phyloP scores from a whole-genome alignment of 2,329 filamentous ascomycete species.

The Colletotrichum sp. region DNA sequence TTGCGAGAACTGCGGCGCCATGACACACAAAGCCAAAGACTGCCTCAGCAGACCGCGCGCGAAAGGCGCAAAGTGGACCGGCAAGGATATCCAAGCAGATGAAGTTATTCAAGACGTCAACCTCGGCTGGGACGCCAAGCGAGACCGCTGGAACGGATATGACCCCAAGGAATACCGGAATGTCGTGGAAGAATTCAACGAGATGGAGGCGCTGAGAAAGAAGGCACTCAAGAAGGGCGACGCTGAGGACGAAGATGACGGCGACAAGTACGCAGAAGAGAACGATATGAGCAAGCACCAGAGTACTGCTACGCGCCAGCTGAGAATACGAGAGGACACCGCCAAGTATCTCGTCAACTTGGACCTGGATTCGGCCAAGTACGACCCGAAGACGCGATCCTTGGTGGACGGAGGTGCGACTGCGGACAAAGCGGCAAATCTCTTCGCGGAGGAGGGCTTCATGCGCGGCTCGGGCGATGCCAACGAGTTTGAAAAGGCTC shows the following conservation, averaged over 20 bases:
- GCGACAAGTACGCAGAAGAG: slow-evolving; percentile 87
- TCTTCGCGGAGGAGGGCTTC: slow-evolving; percentile 94
- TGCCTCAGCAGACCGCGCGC: slow-evolving; percentile 90
- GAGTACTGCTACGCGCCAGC: slow-evolving; percentile 86
- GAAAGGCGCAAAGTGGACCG: slow-evolving; percentile 89
- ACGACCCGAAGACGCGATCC: slow-evolving; percentile 93
- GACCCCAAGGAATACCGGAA: slow-evolving; percentile 84
- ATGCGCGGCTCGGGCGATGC: slow-evolving; percentile 89
- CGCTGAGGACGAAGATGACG: slow-evolving; percentile 60
- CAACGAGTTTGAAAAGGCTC: slow-evolving; percentile 88
- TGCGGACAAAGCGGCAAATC: slow-evolving; percentile 77
- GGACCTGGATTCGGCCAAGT: slow-evolving; percentile 94
- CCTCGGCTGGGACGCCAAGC: slow-evolving; percentile 95
- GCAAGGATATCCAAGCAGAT: slow-evolving; percentile 91
- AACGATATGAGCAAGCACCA: slow-evolving; percentile 96
- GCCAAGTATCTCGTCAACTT: slow-evolving; percentile 96
- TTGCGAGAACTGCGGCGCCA: slow-evolving; percentile 97
- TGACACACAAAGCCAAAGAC: slow-evolving; percentile 96
- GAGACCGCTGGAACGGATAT: slow-evolving; percentile 98
- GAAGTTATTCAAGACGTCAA: slow-evolving; percentile 85
- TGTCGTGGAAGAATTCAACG: slow-evolving; percentile 89
- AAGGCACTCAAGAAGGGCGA: slow-evolving; percentile 51
- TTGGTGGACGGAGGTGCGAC: slow-evolving; percentile 88
- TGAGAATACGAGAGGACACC: slow-evolving; percentile 93
- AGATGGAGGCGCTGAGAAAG: slow-evolving; percentile 78